Base-by-base conservation (phyloP, 139 green algal species). In the Monoraphidium neglectum region DNA sequence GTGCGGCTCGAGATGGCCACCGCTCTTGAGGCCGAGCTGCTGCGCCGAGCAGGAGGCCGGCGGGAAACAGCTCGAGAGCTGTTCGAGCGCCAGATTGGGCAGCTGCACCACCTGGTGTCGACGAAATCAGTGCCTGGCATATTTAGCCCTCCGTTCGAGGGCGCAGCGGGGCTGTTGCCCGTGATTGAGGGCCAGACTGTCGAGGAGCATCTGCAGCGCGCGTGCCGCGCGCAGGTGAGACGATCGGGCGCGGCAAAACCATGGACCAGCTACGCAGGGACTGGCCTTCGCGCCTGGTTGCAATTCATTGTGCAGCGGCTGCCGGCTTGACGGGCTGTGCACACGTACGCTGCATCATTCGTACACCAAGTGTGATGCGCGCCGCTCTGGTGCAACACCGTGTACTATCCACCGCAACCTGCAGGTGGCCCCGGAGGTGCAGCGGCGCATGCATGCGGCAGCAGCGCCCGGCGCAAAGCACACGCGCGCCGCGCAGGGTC, bases 71-170 rank as follows among this genome's bases (percentile, higher is more conserved):
- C 83, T 4, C 76, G 78, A 30, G 53, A 70, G 32, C 35, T 78
- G 15, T 90, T 90, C 51, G 70, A 85, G 38, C 63, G 68, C 24
- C 81, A 83, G 54, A 76, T 90, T 53, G 68, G 56, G 26, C 77
- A 81, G 60, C 77, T 92, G 74, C 89, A 91, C 74, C 87, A 92
- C 84, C 75, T 91, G 46, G 62, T 90, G 2, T 91, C 86, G 16
- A 92, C 89, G 1, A 13, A 36, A 18, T 61, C 30, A 18, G 74
- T 79, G 36, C 84, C 89, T 8, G 82, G 87, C 68, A 88, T 94
- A 24, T 92, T 91, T 72, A 86, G 70, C 51, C 88, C 84, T 2
- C 84, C 87, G n/a, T 88, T 88, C 61, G 80, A 79, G 5, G 63
- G 80, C 1, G 77, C 81, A 10, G 83, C 81, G 0, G 84, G 82